Evolutionary conservation across 2,329 filamentous ascomycete genomes (phyloP).

Genomic region (Pyrenochaeta sp.): DNA sequence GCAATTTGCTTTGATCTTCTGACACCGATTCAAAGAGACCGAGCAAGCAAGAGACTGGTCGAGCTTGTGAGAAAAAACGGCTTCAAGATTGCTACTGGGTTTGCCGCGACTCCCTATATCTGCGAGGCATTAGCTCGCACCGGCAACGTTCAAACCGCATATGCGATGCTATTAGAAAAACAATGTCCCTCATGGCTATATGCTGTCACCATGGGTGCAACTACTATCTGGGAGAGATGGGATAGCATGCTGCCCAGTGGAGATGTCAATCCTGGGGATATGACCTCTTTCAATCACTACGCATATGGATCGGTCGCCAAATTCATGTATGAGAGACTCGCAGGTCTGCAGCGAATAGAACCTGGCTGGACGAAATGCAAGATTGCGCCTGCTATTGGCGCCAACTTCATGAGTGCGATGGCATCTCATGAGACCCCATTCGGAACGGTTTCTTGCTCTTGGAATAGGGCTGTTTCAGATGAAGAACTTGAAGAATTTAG

Average conservation of each 20-base stretch:
- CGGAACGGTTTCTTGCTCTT: background rate
- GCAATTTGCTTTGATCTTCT: background rate
- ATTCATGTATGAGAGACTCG: constrained; percentile 55
- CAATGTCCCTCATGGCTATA: constrained; percentile 58
- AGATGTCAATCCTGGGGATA: constrained; percentile 53
- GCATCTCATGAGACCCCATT: background rate
- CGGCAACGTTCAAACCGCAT: constrained; percentile 7
- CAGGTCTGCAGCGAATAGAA: constrained; percentile 49
- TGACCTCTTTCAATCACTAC: constrained; percentile 48
- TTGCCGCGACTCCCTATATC: constrained; percentile 17
- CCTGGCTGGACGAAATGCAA: constrained; percentile 31
- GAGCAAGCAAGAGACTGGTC: background rate
- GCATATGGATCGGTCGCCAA: constrained; percentile 46
- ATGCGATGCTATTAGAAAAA: constrained; percentile 48
- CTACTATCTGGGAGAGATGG: constrained; percentile 61
- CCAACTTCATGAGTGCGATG: background rate
- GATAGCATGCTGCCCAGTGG: constrained; percentile 57
- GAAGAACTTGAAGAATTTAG: background rate
- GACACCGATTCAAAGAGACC: background rate
- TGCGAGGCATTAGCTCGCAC: constrained; percentile 6
- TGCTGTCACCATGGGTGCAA: constrained; percentile 55
- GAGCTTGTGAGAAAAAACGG: constrained; percentile 1
- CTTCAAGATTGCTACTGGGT: constrained; percentile 17
- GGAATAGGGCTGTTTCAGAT: background rate
- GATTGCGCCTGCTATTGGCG: background rate